A percentile compares a stretch with the other conserved stretches of the same genome.
Conservation (phyloP, 2,329 filamentous ascomycete species). For the Xylariaceae sp. region DNA sequence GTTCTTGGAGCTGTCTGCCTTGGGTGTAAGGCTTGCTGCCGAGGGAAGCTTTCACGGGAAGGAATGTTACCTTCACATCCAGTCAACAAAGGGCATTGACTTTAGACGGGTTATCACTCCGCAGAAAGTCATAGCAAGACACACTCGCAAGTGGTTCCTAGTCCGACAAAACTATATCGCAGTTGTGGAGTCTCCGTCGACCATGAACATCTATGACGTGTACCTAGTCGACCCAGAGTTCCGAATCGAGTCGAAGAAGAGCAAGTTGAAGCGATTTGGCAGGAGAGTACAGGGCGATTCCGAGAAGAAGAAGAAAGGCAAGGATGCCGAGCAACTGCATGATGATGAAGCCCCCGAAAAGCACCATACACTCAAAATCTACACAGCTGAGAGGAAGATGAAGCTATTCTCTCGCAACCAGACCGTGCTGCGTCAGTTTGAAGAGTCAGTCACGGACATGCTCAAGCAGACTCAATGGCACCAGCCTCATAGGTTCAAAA, state of each 20-base stretch:
- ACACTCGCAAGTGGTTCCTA: slow-evolving; percentile 94
- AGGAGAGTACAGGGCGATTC: slow-evolving; percentile 63
- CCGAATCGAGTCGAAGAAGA: slow-evolving; percentile 69
- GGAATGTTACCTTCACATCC: slow-evolving; percentile 89
- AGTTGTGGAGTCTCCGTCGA: slow-evolving; percentile 96
- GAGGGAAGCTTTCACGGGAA: slow-evolving; percentile 98
- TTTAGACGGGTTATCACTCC: slow-evolving; percentile 78
- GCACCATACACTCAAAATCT: slow-evolving; percentile 82
- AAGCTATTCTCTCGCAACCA: slow-evolving; percentile 90
- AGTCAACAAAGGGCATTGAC: slow-evolving; percentile 84
- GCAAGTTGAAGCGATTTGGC: slow-evolving; percentile 46
- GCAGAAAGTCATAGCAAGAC: slow-evolving; percentile 71
- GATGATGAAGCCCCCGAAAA: slow-evolving; percentile 31
- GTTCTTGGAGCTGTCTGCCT: slow-evolving; percentile 88
- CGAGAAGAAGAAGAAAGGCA: slow-evolving; percentile 32
- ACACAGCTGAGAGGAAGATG: slow-evolving; percentile 87
- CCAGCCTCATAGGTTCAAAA: slow-evolving; percentile 79
- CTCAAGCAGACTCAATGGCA: slow-evolving; percentile 77
- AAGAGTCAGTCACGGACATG: slow-evolving; percentile 89
- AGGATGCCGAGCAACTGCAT: slow-evolving; percentile 24
- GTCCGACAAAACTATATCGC: slow-evolving; percentile 98
- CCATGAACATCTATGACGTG: slow-evolving; percentile 98
- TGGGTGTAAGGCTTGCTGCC: slow-evolving; percentile 88
- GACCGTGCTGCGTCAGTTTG: slow-evolving; percentile 83
- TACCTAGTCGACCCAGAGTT: slow-evolving; percentile 94